Evolutionary conservation across 352 stramenopile genomes (phyloP).

Genomic region (Pythium rhizo-oryzae): DNA sequence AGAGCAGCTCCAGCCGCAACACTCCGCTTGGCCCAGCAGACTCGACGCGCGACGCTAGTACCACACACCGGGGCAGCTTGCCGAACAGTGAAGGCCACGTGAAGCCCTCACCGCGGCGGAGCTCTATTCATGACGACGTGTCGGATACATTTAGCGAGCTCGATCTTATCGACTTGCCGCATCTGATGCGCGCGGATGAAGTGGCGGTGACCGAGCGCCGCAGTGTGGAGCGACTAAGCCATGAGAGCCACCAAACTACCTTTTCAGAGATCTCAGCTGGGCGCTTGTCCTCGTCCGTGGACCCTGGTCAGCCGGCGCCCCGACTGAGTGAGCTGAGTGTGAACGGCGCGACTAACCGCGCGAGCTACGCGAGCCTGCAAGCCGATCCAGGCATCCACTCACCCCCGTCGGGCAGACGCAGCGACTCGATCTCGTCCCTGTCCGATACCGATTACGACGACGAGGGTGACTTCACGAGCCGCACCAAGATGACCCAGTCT

Average conservation of each 20-base stretch:
- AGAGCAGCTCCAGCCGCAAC: constrained; percentile 25
- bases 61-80: constrained; percentile 30
- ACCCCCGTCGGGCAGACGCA: constrained; percentile 9
- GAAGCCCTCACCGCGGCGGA: constrained; percentile 35
- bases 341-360: neutral
- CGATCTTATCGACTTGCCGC: constrained; percentile 67
- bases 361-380: constrained; percentile 23
- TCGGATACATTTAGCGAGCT: constrained; percentile 81
- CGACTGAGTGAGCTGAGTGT: constrained; percentile 6
- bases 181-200: constrained; percentile 72
- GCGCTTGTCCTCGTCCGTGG: constrained; percentile 7
- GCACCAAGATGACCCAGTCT: constrained; percentile 32
- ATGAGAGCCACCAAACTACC: constrained; percentile 25
- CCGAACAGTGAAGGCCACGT: constrained; percentile 29
- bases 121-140: constrained; percentile 57
- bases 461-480: constrained; percentile 24
- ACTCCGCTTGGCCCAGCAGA: constrained; percentile 12
- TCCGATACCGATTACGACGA: constrained; percentile 31
- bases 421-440: constrained; percentile 22
- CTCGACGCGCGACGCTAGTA: constrained; percentile 3
- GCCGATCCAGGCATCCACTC: constrained; percentile 17
- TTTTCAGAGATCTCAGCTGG: constrained; percentile 26
- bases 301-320: neutral
- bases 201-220: constrained; percentile 3
- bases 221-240: constrained; percentile 33